Base-by-base conservation (phyloP, 2,329 filamentous ascomycete genomes). In the Nigrospora sphaerica region DNA sequence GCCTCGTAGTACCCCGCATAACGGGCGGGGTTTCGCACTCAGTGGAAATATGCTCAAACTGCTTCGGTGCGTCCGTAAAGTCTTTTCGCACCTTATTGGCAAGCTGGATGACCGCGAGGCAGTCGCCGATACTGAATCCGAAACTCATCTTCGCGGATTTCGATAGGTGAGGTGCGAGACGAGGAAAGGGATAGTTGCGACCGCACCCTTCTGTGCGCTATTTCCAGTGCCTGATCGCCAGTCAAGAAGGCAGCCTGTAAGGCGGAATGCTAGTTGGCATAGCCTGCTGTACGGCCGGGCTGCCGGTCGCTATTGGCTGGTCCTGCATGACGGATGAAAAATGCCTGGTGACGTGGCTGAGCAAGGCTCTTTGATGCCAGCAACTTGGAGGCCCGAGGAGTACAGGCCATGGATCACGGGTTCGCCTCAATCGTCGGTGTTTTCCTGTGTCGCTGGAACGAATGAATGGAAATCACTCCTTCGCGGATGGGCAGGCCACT, bases 121-220 rank as follows among this genome's bases (percentile, higher is more conserved):
- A 57, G 42, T 66, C 65, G 6, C 61, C 62, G 13, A 62, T 51
- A 9, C 62, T 53, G 49, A 62, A 63, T 11, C 62, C 62, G 44
- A 68, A 64, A 40, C 57, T 62, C 63, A 63, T 65, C 38, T 42
- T 52, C 31, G 38, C 16, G 9, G 35, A 10, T 38, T 38, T 10
- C 35, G 12, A 12, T 10, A 10, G 10, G 32, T 14, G 14, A 34
- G 10, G 32, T 34, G 10, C 14, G 10, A 34, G 32, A 34, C 10
- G 32, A 10, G 32, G 14, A 34, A 14, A 34, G 32, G 10, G 10
- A 10, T 14, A 10, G 32, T 10, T 14, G 10, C 10, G 14, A 34
- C 10, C 32, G 14, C 14, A 34, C 14, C 10, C 14, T 34, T 10
- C 32, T 14, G 10, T 10, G 32, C 16, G 16, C 16, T 40, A 19